Base-by-base conservation (phyloP, 805 yeast species). In the Metschnikowia lunata region DNA sequence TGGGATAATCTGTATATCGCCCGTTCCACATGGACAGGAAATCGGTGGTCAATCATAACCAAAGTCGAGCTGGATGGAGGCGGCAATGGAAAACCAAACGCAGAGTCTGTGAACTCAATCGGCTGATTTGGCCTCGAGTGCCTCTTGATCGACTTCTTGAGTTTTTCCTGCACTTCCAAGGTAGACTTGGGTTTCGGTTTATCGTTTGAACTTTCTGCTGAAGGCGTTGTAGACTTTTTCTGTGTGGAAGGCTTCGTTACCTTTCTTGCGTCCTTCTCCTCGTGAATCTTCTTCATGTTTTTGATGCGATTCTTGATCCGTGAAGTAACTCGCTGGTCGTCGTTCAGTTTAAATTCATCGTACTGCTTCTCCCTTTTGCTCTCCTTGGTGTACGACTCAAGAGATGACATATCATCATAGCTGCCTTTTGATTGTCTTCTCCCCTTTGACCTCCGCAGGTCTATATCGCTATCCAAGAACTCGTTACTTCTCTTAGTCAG, bases 1-100 rank as follows among this genome's bases (percentile, higher is more conserved):
- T 93, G 99, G 42, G 96, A 86, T 44, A 93, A 72, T 45, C 99
- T 72, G 64, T 93, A 93, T 40, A 93, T 86, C 0, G 99, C 99
- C 34, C 99, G 75, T 64, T 93, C 99, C 36, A 93, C 95, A 63
- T 91, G 97, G 37, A 93, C 82, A 0, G 98, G 97, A 62, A 87
- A 85, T 50, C 99, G 72, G 56, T 84, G 82, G 59, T 85, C 91
- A 46, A 85, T 70, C 95, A 86, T 86, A 14, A 85, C 76, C 32
- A 86, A 69, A 0, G 93, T 86, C 1, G 91, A 83, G 27, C 75
- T 76, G 0, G 91, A 82, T 13, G 88, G 77, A 31, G 89, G 88
- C 1, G 95, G 95, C 43, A 86, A 66, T 7, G 95, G 95, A 64
- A 86, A 86, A 4, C 95, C 95, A 66, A 86, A 85, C 2, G 95